Percentiles rank a stretch among this genome's conserved stretches.
phyloP scores from a whole-genome alignment of 768 basidiomycete species.

The Boletus rubroflammeus region DNA sequence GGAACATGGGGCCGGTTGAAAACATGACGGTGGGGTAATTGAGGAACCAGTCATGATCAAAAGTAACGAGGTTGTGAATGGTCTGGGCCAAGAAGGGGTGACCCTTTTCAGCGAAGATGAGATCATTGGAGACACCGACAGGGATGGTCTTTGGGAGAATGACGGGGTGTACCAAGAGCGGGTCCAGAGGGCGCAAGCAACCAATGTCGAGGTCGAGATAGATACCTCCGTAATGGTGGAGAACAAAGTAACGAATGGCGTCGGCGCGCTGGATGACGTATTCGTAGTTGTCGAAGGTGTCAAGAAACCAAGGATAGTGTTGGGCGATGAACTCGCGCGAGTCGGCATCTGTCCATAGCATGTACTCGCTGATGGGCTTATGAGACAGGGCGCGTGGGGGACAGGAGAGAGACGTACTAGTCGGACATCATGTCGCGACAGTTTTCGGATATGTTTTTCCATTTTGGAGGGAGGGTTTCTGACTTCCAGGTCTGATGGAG shows the following conservation, averaged over 20 bases:
- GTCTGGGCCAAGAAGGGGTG: slow-evolving; percentile 92
- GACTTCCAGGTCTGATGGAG: slow-evolving; percentile 99
- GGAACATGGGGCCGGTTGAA: slow-evolving; percentile 98
- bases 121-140: slow-evolving; percentile 95
- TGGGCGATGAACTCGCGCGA: slow-evolving; percentile 88
- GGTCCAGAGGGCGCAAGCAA: slow-evolving; percentile 81
- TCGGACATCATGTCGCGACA: slow-evolving; percentile 93
- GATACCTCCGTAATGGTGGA: slow-evolving; percentile 91
- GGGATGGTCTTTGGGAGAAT: slow-evolving; percentile 95
- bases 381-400: slow-evolving; percentile 12
- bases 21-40: slow-evolving; percentile 99
- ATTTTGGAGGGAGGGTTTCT: slow-evolving; percentile 75
- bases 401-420: slow-evolving; percentile 63
- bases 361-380: slow-evolving; percentile 70
- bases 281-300: slow-evolving; percentile 88
- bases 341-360: slow-evolving; percentile 92
- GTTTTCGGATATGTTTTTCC: slow-evolving; percentile 75
- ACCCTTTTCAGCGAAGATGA: slow-evolving; percentile 84
- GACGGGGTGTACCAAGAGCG: slow-evolving; percentile 79
- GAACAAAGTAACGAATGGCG: slow-evolving; percentile 95
- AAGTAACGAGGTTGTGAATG: slow-evolving; percentile 86
- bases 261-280: slow-evolving; percentile 96
- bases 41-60: slow-evolving; percentile 90
- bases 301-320: slow-evolving; percentile 89
- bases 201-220: slow-evolving; percentile 98